Percentiles rank a stretch among this genome's conserved stretches.
These are phyloP conservation scores for Raffaelea ambrosiae DNA, from an alignment of 2,329 filamentous ascomycete genomes.

Conservation along the genomic window DNA sequence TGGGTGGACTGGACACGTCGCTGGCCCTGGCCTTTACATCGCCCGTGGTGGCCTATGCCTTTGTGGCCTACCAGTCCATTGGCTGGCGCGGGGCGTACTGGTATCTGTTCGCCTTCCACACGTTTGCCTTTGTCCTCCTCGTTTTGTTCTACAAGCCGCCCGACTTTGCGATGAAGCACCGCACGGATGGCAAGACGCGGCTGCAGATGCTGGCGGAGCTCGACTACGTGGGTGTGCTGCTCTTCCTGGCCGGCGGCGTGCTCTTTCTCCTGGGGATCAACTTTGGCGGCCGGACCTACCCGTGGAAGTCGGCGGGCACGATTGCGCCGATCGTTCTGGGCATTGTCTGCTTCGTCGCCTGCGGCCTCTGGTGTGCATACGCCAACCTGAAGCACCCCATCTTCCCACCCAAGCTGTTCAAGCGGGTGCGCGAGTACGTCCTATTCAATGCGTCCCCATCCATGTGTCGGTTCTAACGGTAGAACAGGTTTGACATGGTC, in stretches of 20 bases:
- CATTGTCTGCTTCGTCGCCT: slow-evolving; percentile 17
- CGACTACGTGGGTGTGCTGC: slow-evolving; percentile 18
- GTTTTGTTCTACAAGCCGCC: slow-evolving; percentile 24
- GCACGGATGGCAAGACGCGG: slow-evolving; percentile 17
- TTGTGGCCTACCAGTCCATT: slow-evolving; percentile 21
- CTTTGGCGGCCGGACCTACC: slow-evolving; percentile 20
- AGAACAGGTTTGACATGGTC: slow-evolving; percentile 15
- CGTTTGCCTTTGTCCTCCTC: slow-evolving; percentile 14
- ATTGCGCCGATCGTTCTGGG: slow-evolving; percentile 23
- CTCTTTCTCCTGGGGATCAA: slow-evolving; percentile 22
- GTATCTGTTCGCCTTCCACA: slow-evolving; percentile 16
- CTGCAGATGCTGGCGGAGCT: slow-evolving; percentile 17
- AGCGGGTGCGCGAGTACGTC: too few species aligned
- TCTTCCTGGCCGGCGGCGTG: slow-evolving; percentile 18
- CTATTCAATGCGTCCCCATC: too few species aligned
- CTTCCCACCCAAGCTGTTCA: slow-evolving; percentile 21
- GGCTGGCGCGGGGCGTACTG: slow-evolving; percentile 16
- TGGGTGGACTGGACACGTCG: slow-evolving; percentile 6
- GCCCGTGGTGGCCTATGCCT: slow-evolving; percentile 20
- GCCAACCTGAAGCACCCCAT: slow-evolving; percentile 19
- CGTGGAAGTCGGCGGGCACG: slow-evolving; percentile 19
- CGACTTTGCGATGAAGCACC: slow-evolving; percentile 26
- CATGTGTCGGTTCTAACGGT: slow-evolving; percentile 6
- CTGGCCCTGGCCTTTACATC: slow-evolving; percentile 7
- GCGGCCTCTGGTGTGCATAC: slow-evolving; percentile 21